These are phyloP conservation scores for Globisporangium abappressorium DNA, from an alignment of 352 stramenopile genomes.

Conservation along the genomic window DNA sequence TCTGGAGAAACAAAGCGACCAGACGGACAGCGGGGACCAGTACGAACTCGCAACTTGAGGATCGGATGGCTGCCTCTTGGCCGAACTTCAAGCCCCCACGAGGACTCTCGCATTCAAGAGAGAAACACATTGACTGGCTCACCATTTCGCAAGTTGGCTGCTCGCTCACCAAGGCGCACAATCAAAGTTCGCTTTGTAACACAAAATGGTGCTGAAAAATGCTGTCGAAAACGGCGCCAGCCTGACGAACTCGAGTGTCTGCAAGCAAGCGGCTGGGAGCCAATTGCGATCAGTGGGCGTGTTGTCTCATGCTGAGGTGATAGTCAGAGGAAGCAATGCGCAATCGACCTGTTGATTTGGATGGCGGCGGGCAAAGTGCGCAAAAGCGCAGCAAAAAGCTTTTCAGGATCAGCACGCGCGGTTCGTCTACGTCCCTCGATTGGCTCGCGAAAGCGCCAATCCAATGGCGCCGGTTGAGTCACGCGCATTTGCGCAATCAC, in stretches of 20 bases:
- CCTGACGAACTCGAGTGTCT: too few relatives aligned
- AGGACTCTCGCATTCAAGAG: neutral
- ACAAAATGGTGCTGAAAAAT: too few relatives aligned
- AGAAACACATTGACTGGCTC: neutral
- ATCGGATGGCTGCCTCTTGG: neutral
- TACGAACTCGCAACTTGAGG: neutral
- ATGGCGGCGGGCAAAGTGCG: neutral
- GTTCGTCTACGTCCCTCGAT: conserved; percentile 3
- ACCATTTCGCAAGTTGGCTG: too few relatives aligned
- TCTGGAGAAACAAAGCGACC: neutral
- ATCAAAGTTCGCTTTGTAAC: too few relatives aligned
- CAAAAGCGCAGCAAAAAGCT: neutral
- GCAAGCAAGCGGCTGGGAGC: too few relatives aligned
- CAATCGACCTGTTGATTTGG: neutral
- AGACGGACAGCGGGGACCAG: neutral
- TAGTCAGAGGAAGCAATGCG: neutral
- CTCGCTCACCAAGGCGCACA: too few relatives aligned
- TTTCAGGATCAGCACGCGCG: neutral
- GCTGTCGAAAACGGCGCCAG: too few relatives aligned
- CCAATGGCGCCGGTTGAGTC: neutral
- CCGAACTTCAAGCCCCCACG: neutral
- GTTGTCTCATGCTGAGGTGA: neutral
- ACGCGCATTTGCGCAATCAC: conserved; percentile 2
- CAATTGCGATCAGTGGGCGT: neutral
- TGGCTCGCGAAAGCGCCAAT: neutral